Evolutionary conservation across 2,329 filamentous ascomycete species (phyloP), one percentile per base, ranked within the genome.

Genomic region (Lecanicillium sp.): DNA sequence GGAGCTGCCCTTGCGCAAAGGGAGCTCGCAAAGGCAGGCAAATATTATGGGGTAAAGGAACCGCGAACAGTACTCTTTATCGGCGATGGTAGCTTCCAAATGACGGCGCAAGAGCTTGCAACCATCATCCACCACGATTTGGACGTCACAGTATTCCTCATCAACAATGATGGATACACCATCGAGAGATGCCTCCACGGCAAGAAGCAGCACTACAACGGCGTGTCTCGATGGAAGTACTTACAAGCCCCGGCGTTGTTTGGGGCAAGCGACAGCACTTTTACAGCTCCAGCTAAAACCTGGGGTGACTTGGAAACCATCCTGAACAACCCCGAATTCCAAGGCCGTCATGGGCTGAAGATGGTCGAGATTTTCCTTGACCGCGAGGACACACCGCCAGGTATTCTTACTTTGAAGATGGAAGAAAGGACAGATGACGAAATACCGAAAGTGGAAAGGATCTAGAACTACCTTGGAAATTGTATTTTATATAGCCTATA

Each of bases 71-170:
- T 80, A 9, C 57, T 81, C 2, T 65, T 78, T 44, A 78, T 78
- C 25, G 78, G 77, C 5, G 78, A 81, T 37, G 79, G 79, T 4
- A 79, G 75, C 44, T 69, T 84, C 42, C 73, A 81, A 46, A 72
- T 84, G 60, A 84, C 79, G 0, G 77, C 70, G 0, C 80, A 84
- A 51, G 79, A 82, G 46, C 60, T 85, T 4, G 71, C 72, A 10
- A 80, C 76, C 2, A 81, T 83, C 48, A 74, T 84, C 47, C 62
- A 62, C 13, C 62, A 72, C 39, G 61, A 65, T 4, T 60, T 76
- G 17, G 61, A 72, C 28, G 63, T 71, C 4, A 59, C 51, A n/a
- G 57, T 71, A 15, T 66, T 79, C 43, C 50, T 79, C 8, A 67
- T 79, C 47, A 78, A 78, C 48, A 79, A 79, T 40, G 64, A 71